Evolutionary conservation across 1,139 yeast genomes (phyloP).

Genomic region (Blastobotrys illinoisensis): DNA sequence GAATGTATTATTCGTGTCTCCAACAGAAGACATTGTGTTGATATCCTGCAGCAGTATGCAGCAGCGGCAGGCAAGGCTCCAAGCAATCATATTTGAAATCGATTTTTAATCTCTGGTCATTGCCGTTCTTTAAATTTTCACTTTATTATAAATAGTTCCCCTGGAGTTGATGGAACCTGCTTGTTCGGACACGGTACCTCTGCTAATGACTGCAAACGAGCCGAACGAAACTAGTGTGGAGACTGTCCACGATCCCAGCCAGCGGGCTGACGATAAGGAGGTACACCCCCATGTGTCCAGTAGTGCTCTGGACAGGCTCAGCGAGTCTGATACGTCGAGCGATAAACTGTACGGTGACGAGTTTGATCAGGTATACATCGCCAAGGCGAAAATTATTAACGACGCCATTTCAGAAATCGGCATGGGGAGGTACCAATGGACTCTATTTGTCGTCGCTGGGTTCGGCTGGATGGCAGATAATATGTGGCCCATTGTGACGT

Average conservation of each 20-base stretch:
- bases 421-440: slow-evolving; percentile 23
- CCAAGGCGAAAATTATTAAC: slow-evolving; percentile 13
- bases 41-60: not conserved
- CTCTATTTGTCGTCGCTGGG: slow-evolving; percentile 34
- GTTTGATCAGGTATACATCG: slow-evolving; percentile 15
- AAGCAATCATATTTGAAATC: not conserved
- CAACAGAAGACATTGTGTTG: not conserved
- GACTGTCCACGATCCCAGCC: not conserved
- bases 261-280: not conserved
- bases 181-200: not conserved
- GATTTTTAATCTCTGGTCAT: not conserved
- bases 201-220: not conserved
- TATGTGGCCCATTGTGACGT: slow-evolving; percentile 45
- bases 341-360: slow-evolving; percentile 14
- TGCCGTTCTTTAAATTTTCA: not conserved
- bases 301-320: not conserved
- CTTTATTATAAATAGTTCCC: not conserved
- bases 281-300: not conserved
- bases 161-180: not conserved
- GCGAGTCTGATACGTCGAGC: slow-evolving; percentile 2
- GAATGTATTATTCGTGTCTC: not conserved
- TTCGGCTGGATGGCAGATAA: slow-evolving; percentile 62
- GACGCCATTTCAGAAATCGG: slow-evolving; percentile 27
- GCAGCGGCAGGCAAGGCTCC: not conserved
- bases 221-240: not conserved